Evolutionary conservation across 169 alveolate genomes (phyloP).

Genomic region (Besnoitia besnoiti): DNA sequence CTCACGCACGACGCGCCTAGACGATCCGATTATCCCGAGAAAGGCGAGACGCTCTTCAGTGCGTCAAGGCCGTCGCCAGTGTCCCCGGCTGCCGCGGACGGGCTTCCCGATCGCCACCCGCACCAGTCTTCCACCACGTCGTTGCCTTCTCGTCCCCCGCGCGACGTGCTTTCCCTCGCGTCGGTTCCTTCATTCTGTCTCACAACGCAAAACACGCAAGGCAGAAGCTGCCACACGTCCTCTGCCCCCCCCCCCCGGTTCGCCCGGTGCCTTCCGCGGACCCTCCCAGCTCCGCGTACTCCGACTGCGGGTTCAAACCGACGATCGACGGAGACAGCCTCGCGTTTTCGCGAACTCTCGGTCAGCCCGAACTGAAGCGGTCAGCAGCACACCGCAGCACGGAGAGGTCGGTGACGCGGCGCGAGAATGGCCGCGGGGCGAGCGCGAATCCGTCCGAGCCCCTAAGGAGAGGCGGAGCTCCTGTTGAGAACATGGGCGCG

Average conservation of each 20-base stretch:
- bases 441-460: neutral
- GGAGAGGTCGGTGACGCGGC: neutral
- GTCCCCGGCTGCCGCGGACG: neutral
- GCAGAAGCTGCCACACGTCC: neutral
- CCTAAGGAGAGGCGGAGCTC: neutral
- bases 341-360: neutral
- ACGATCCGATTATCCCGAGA: neutral
- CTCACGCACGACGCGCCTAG: neutral
- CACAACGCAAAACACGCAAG: neutral
- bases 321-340: neutral
- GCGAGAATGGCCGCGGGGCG: neutral
- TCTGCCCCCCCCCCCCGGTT: too few species aligned
- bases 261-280: neutral
- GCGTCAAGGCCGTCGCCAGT: neutral
- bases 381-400: neutral
- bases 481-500: constrained; percentile 15
- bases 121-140: neutral
- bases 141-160: neutral
- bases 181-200: neutral
- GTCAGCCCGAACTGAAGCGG: neutral
- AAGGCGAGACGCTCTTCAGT: neutral
- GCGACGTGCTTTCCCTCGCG: neutral
- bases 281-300: neutral
- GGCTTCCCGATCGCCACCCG: neutral
- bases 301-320: neutral